A percentile compares a stretch with the other conserved stretches of the same genome.
phyloP scores from a whole-genome alignment of 805 yeast species.

The Soucietia sequanensis region DNA sequence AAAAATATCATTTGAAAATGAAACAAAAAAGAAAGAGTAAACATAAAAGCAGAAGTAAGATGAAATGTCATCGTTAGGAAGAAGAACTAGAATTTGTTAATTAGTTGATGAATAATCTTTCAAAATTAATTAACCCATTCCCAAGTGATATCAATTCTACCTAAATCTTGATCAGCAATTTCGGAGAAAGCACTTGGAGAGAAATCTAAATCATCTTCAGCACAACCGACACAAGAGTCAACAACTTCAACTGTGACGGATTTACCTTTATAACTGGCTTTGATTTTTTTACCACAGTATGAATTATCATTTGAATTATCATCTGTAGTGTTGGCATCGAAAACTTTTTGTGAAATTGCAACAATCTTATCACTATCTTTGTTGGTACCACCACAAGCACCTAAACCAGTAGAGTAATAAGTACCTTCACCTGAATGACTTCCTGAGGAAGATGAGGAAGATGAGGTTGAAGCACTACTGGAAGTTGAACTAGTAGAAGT shows the following conservation, averaged over 20 bases:
- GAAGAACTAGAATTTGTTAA: too few relatives aligned
- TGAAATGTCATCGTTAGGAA: too few relatives aligned
- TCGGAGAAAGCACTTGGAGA: slow-evolving; percentile 58
- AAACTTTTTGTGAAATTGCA: slow-evolving; percentile 49
- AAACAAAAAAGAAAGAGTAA: too few relatives aligned
- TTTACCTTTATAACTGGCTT: slow-evolving; percentile 46
- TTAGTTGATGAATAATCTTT: too few relatives aligned
- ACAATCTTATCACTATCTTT: slow-evolving; percentile 49
- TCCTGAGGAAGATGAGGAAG: slow-evolving; percentile 13
- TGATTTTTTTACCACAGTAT: slow-evolving; percentile 53
- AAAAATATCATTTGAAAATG: too few relatives aligned
- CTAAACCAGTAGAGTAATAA: slow-evolving; percentile 44
- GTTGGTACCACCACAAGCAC: slow-evolving; percentile 55
- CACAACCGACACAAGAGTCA: slow-evolving; percentile 59
- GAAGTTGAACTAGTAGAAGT: slow-evolving; percentile 8
- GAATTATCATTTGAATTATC: slow-evolving; percentile 45
- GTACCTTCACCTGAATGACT: slow-evolving; percentile 47
- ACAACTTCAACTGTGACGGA: slow-evolving; percentile 56
- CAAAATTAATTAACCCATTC: slow-evolving; percentile 21
- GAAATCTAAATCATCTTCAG: slow-evolving; percentile 50
- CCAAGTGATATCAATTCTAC: slow-evolving; percentile 58
- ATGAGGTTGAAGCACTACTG: slow-evolving; percentile 12
- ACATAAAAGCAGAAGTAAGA: too few relatives aligned
- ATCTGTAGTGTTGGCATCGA: slow-evolving; percentile 27
- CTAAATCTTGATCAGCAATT: slow-evolving; percentile 51